Evolutionary conservation across 352 stramenopile genomes (phyloP), one percentile per base, ranked within the genome.

Genomic region (Elongisporangium senticosum): DNA sequence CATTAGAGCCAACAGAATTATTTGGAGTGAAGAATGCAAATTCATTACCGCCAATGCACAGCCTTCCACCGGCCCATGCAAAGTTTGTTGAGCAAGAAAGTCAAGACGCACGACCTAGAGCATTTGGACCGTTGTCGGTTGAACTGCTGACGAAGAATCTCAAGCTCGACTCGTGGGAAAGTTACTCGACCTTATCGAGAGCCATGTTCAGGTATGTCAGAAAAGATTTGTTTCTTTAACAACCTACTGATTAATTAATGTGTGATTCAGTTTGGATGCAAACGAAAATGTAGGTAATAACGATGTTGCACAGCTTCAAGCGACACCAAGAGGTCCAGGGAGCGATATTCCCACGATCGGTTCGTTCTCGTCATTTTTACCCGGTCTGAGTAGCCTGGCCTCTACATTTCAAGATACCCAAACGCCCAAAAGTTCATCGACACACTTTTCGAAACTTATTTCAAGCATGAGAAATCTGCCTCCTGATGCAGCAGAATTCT

Each of bases 161-260:
- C 53, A 83, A 82, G 22, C 54, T 88, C 15, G 71, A 62, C 21
- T 74, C 72, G 1, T 90, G 80, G 80, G 78, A 90, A 58, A 77
- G 76, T n/a, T 90, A 87, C 53, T 85, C 81, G n/a, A 77, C 71
- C 20, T 37, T 90, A 51, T 90, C 81, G 10, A 86, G 78, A 61
- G 67, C 89, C 55, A 82, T 90, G 65, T 82, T 87, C 65, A 90
- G 75, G 79, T 85, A 53, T n/a, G 51, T 49, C 49, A 50, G 28
- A 48, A 49, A 3, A n/a, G 10, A 33, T 26, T 20, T 28, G 11
- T 53, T 22, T 28, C 10, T 14, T 19, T 51, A 1, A 26, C 21
- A 37, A 19, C 28, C 2, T 55, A 23, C 17, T 37, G 19, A n/a
- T 13, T 15, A 7, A 49, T 20, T 49, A 58, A 49, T 22, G 0